A percentile compares a stretch with the other conserved stretches of the same genome.
Evolutionary conservation across 305 asterid species (phyloP).

Genomic region (Lippia alba): DNA sequence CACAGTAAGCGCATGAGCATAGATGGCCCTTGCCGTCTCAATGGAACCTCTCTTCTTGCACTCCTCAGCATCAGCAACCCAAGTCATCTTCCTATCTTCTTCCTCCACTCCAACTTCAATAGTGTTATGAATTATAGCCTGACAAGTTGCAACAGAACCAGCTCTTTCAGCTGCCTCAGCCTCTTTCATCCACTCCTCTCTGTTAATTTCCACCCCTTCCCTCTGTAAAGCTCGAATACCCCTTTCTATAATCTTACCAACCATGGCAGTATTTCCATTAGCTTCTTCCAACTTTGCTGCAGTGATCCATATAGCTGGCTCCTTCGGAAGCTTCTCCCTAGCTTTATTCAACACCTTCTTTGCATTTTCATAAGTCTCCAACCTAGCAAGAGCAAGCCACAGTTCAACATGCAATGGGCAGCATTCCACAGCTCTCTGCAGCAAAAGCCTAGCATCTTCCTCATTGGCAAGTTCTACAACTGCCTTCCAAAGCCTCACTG

Average conservation of each 20-base stretch:
- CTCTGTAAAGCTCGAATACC: slow-evolving; percentile 82
- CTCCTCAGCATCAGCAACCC: slow-evolving; percentile 99
- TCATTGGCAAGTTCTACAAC: slow-evolving; percentile 90
- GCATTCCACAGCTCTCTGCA: slow-evolving; percentile 86
- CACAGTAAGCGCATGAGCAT: slow-evolving; percentile 79
- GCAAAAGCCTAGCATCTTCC: slow-evolving; percentile 72
- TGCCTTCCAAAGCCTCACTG: slow-evolving; percentile 94
- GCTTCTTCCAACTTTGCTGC: slow-evolving; percentile 95
- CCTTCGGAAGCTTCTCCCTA: slow-evolving; percentile 81
- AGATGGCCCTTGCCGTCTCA: slow-evolving; percentile 91
- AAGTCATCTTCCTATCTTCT: slow-evolving; percentile 91
- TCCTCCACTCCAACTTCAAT: slow-evolving; percentile 93
- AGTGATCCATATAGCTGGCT: slow-evolving; percentile 90
- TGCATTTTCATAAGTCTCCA: slow-evolving; percentile 76
- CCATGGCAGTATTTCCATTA: slow-evolving; percentile 68
- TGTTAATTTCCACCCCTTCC: slow-evolving; percentile 82
- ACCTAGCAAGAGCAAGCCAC: slow-evolving; percentile 90
- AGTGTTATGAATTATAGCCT: slow-evolving; percentile 79
- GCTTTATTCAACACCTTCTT: slow-evolving; percentile 89
- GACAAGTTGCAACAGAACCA: slow-evolving; percentile 84
- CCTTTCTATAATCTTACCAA: slow-evolving; percentile 80
- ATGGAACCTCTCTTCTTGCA: slow-evolving; percentile 88
- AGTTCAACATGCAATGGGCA: slow-evolving; percentile 86
- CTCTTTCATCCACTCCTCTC: slow-evolving; percentile 95
- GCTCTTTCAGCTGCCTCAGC: slow-evolving; percentile 96